Evolutionary conservation across 495 filamentous ascomycete genomes (phyloP).

Genomic region (Neurospora tetrasperma): DNA sequence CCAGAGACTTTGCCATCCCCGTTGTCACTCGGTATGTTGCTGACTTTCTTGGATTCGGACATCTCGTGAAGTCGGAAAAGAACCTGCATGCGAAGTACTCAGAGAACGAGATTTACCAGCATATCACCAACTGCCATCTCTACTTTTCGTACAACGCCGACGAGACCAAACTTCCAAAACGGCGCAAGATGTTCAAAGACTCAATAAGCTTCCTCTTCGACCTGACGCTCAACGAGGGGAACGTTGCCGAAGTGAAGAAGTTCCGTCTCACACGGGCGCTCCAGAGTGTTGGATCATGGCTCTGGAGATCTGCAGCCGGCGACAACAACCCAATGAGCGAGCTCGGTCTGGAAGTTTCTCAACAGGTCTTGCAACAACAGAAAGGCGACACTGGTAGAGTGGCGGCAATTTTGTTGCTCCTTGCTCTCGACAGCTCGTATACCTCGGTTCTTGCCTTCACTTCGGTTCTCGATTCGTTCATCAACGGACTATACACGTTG

Average conservation of each 20-base stretch:
- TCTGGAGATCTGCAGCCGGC: not conserved
- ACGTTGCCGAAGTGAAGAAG: not conserved
- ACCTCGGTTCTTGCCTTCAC: slow-evolving; percentile 8
- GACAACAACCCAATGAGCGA: slow-evolving; percentile 4
- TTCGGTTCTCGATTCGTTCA: not conserved
- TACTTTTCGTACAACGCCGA: slow-evolving; percentile 13
- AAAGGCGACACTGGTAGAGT: not conserved
- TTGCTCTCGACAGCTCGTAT: slow-evolving; percentile 11
- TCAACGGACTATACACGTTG: not conserved
- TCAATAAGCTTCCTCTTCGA: slow-evolving; percentile 4
- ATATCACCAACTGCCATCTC: slow-evolving; percentile 15
- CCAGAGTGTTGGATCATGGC: not conserved
- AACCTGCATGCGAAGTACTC: slow-evolving; percentile 2
- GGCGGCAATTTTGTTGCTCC: slow-evolving; percentile 9
- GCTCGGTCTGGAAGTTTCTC: slow-evolving; percentile 4
- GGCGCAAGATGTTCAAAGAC: slow-evolving; percentile 7
- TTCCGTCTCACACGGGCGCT: not conserved
- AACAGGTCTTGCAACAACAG: slow-evolving; percentile 5
- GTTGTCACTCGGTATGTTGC: slow-evolving; percentile 10
- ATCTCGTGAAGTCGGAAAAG: not conserved
- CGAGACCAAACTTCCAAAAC: slow-evolving; percentile 9
- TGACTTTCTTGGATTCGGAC: slow-evolving; percentile 13
- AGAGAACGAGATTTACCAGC: slow-evolving; percentile 14
- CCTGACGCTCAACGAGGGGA: slow-evolving; percentile 5
- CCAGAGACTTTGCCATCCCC: slow-evolving; percentile 13